phyloP scores from a whole-genome alignment of 257 asterid species.

The Anisodus tanguticus region DNA sequence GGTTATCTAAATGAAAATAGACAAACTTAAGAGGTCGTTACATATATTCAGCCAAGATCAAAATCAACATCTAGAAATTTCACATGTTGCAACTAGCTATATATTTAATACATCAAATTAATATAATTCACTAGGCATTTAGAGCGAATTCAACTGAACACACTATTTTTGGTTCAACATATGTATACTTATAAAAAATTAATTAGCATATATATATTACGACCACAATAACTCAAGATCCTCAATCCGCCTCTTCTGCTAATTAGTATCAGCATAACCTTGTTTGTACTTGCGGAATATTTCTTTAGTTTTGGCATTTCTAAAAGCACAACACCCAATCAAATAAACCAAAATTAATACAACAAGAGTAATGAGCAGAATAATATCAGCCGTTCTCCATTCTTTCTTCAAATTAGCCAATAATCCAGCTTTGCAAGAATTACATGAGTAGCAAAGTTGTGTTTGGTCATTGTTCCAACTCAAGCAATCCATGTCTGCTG shows the following conservation, averaged over 20 bases:
- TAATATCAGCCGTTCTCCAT: constrained; percentile 73
- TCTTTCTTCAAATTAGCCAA: constrained; percentile 73
- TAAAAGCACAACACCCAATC: constrained; percentile 83
- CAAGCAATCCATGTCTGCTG: constrained; percentile 80
- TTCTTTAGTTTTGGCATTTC: constrained; percentile 87
- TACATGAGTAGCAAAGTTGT: constrained; percentile 79
- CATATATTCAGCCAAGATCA: background rate
- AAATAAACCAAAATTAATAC: constrained; percentile 64
- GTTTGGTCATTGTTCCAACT: constrained; percentile 92
- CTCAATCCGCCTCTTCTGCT: background rate
- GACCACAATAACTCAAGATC: background rate
- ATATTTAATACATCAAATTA: background rate
- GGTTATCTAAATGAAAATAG: too few relatives aligned
- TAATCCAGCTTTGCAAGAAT: constrained; percentile 89
- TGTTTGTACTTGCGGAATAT: constrained; percentile 46
- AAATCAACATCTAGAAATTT: background rate
- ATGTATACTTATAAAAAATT: background rate
- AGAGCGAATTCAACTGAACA: background rate
- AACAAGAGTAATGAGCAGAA: constrained; percentile 62
- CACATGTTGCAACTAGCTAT: background rate
- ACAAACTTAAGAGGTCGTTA: background rate
- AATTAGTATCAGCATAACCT: constrained; percentile 53
- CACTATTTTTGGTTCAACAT: background rate
- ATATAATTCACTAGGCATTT: background rate
- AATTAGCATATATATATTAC: background rate